Base-by-base conservation (phyloP, 495 filamentous ascomycete species). In the Endocarpon pusillum region DNA sequence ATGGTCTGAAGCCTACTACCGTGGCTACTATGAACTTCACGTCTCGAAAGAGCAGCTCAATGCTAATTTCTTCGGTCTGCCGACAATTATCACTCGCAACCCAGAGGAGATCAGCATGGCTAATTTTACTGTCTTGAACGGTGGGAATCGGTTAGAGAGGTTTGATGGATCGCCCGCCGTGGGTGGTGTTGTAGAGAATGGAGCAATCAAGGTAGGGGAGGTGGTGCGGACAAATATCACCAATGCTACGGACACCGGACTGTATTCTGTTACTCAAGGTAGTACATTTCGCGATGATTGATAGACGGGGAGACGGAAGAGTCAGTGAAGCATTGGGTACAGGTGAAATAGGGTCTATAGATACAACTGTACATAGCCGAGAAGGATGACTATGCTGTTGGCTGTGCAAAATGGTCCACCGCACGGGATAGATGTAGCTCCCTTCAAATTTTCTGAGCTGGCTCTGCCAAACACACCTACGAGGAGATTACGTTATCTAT, bases 1-100 rank as follows among this genome's bases (percentile, higher is more conserved):
- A 51, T 81, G 75, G 75, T 64, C 69, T 38, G 75, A 79, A 38
- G 48, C 69, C 31, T 79, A 71, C 44, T 81, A 81, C 45, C 58
- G 75, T 18, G 75, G 70, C 1, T 75, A 73, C 35, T 78, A 69
- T 41, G 63, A 72, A 28, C 47, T 77, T 1, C 51, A 58, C 32
- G 47, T 75, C 9, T 51, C 45, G 14, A 58, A 67, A 37, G 52
- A 61, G n/a, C 48, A 54, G 20, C 59, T 72, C 21, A 53, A 59
- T 22, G 69, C 71, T 3, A 53, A 46, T 26, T 76, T 55, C 51
- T 76, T 70, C 43, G 71, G 71, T 11, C 43, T 63, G 19, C 62
- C 62, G 14, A 58, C 55, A 2, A 51, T 67, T 19, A 43, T 48
- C 25, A 48, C 48, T 9, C 51, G 58, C 12, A 67, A 59, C 24